Conservation (phyloP, 257 asterid genomes). For the Scutellaria galericulata region DNA sequence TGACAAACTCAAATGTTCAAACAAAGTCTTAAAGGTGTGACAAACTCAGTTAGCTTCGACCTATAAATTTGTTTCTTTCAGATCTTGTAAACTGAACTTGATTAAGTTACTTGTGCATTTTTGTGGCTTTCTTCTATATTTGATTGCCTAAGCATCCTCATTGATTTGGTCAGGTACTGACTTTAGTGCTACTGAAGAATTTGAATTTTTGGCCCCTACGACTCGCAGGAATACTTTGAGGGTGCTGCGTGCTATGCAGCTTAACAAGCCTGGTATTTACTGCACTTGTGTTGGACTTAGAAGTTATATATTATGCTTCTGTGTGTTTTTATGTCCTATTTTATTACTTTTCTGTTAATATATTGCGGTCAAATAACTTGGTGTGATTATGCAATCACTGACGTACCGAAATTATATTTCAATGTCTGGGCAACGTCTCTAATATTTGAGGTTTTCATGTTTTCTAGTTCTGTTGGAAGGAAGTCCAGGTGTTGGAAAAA, state of each 20-base stretch:
- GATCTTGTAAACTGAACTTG: conserved; percentile 18
- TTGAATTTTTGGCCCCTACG: conserved; percentile 88
- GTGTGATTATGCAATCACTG: background rate
- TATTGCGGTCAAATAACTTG: background rate
- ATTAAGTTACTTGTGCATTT: conserved; percentile 2
- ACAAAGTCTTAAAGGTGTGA: too few species aligned
- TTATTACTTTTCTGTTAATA: background rate
- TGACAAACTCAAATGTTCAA: background rate
- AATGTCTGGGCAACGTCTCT: conserved; percentile 32
- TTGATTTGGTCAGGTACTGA: conserved; percentile 57
- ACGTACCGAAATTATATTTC: background rate
- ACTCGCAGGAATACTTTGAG: conserved; percentile 84
- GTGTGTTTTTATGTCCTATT: background rate
- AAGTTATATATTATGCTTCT: conserved; percentile 18
- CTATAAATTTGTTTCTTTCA: background rate
- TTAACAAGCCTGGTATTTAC: conserved; percentile 82
- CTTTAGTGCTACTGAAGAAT: conserved; percentile 50
- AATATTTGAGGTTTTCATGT: conserved; percentile 39
- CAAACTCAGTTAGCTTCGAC: background rate
- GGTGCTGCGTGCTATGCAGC: conserved; percentile 98
- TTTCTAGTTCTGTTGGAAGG: conserved; percentile 89
- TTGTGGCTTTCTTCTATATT: conserved; percentile 1
- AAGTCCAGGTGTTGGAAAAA: conserved; percentile 99
- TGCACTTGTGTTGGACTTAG: background rate
- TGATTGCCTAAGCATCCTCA: conserved; percentile 11